Percentiles rank a stretch among this genome's conserved stretches.
phyloP scores from a whole-genome alignment of 1,284 basidiomycete genomes.

The Fomitopsis palustris region DNA sequence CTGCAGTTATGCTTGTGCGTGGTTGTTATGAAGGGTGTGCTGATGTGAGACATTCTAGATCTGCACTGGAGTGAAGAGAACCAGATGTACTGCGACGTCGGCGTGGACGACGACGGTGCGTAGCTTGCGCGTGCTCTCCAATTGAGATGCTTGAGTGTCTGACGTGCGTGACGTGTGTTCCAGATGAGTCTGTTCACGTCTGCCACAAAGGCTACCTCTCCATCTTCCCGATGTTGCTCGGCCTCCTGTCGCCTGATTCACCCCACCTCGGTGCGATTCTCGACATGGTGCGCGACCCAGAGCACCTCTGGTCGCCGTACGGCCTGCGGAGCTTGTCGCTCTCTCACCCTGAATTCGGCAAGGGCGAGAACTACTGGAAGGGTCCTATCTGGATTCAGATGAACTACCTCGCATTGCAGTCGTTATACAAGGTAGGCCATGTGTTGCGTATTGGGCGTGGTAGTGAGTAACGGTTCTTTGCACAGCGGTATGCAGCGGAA shows the following conservation, averaged over 20 bases:
- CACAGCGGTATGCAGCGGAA: constrained; percentile 71
- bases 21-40: not conserved
- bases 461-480: not conserved
- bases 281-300: constrained; percentile 74
- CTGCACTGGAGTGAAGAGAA: constrained; percentile 89
- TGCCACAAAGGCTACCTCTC: constrained; percentile 93
- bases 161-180: not conserved
- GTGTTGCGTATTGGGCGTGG: not conserved
- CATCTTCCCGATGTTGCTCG: constrained; percentile 87
- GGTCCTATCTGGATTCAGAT: constrained; percentile 96
- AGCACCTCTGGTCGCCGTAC: constrained; percentile 87
- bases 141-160: not conserved
- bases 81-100: constrained; percentile 91
- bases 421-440: constrained; percentile 64
- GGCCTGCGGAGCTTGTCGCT: constrained; percentile 86
- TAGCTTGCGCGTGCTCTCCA: not conserved
- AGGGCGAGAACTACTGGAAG: constrained; percentile 95
- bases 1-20: not conserved
- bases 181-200: constrained; percentile 87
- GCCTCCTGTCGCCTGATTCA: constrained; percentile 72
- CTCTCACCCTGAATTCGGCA: constrained; percentile 83
- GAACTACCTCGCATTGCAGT: constrained; percentile 85
- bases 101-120: constrained; percentile 79
- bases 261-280: constrained; percentile 78
- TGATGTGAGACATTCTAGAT: constrained; percentile 44